Evolutionary conservation across 306 rosid genomes (phyloP), one percentile per base, ranked within the genome.

Genomic region (Begonia fuchsioides): DNA sequence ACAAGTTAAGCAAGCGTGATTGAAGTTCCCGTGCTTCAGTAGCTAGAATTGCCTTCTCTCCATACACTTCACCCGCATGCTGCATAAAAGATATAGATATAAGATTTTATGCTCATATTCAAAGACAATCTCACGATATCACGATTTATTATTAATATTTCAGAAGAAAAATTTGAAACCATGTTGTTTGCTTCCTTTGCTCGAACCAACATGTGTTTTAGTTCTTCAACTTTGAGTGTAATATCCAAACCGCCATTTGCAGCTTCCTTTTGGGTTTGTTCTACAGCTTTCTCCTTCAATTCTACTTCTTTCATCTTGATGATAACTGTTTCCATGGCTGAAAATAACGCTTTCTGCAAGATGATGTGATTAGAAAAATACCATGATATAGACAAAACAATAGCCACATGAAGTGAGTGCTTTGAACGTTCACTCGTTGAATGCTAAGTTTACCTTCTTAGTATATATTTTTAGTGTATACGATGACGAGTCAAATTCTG

Each of bases 61-160:
- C 96, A 40, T 79, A 82, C 52, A 87, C 76, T 68, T 87, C 96
- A 49, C 96, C 96, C 0, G 94, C 87, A 70, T 77, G 94, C 96
- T 87, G 73, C 70, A 65, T 26, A 5, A 26, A 1, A 47, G 18
- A 11, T 47, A 47, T 5, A 17, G 18, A 47, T 15, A 45, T 46
- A 41, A 38, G 35, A 39, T 39, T 47, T 57, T 57, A 15, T 51
- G 50, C 40, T 12, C 8, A 9, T 32, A 44, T 56, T 56, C 8
- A 56, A 20, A 47, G 17, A 8, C n/a, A 19, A 20, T 45, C 38
- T 7, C 15, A 12, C 49, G 8, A 47, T 16, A 11, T 19, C 12
- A 16, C 13, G 8, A 5, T 16, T 17, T 12, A 41, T 13, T n/a
- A 6, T 38, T 39, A 11, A 18, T 9, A 39, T 13, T 12, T 32